phyloP scores from a whole-genome alignment of 1,139 yeast species.

The Suhomyces panamericanus region DNA sequence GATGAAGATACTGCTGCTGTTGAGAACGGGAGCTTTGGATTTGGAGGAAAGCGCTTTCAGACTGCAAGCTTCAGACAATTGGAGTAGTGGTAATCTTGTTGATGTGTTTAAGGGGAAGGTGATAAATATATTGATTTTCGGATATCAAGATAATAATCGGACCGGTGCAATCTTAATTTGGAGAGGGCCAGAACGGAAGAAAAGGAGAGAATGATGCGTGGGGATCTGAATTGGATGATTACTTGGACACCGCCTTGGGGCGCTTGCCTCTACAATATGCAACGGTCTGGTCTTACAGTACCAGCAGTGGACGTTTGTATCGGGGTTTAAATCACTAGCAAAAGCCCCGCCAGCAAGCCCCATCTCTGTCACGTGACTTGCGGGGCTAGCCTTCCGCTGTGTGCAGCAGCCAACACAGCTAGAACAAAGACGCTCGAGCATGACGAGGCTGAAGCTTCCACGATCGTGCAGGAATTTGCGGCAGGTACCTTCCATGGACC shows the following conservation, averaged over 20 bases:
- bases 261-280: not conserved
- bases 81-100: no score
- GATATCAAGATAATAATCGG: no score
- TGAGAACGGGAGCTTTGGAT: not conserved
- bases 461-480: conserved; percentile 1
- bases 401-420: not conserved
- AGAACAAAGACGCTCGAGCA: not conserved
- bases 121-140: no score
- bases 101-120: no score
- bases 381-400: not conserved
- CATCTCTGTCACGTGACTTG: not conserved
- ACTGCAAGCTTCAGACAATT: no score
- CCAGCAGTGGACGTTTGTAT: not conserved
- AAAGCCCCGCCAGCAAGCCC: not conserved
- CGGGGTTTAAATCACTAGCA: not conserved
- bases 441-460: conserved; percentile 3
- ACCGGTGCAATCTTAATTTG: no score
- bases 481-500: no score
- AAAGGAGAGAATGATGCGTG: no score
- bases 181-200: no score
- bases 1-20: not conserved
- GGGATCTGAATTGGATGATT: no score
- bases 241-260: not conserved
- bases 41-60: no score
- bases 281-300: not conserved